These are phyloP conservation scores for Climacium dendroides DNA, from an alignment of 225 moss, liverwort and hornwort genomes.

Conservation along the genomic window DNA sequence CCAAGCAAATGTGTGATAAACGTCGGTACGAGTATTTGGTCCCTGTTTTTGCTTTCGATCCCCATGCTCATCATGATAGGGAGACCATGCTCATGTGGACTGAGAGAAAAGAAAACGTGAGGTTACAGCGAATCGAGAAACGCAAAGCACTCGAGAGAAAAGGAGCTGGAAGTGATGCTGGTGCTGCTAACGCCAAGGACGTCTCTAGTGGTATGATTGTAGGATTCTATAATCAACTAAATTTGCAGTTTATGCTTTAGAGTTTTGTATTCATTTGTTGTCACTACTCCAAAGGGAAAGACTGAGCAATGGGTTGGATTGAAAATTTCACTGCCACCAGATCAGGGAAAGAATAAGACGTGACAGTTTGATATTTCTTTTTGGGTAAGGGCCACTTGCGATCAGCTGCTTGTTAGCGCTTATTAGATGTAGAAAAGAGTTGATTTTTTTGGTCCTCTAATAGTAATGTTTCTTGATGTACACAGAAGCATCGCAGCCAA, in stretches of 20 bases:
- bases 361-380: neutral
- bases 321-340: neutral
- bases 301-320: neutral
- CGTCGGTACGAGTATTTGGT: conserved; percentile 90
- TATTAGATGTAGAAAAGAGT: neutral
- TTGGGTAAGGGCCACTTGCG: neutral
- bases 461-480: neutral
- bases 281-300: neutral
- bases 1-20: conserved; percentile 81
- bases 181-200: neutral
- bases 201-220: conserved; percentile 1
- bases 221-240: neutral
- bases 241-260: neutral
- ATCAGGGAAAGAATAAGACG: neutral
- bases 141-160: conserved; percentile 32
- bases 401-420: neutral
- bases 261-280: neutral
- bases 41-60: conserved; percentile 82
- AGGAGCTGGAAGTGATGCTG: conserved; percentile 2
- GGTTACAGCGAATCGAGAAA: conserved; percentile 31
- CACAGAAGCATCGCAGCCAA: conserved; percentile 8
- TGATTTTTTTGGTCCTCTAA: neutral
- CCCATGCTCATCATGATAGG: conserved; percentile 39
- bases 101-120: conserved; percentile 30
- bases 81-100: conserved; percentile 34